Conservation (phyloP, 2,329 filamentous ascomycete species). For the Salinomyces thailandicus region DNA sequence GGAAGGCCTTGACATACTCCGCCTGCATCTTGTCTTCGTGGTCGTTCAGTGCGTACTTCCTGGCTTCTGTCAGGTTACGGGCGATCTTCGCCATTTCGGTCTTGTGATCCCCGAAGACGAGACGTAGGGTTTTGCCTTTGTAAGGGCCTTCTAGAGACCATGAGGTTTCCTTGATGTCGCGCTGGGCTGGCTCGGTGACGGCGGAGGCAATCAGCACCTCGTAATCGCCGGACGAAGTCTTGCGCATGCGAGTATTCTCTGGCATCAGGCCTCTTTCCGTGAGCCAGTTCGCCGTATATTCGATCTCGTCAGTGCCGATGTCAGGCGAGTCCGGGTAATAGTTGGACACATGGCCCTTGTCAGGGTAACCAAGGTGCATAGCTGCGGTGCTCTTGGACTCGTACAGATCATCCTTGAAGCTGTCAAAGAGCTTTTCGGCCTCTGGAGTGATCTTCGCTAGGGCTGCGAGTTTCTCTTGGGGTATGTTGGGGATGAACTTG, state of each 20-base stretch:
- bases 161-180: conserved; percentile 35
- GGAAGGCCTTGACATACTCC: conserved; percentile 41
- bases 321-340: conserved; percentile 41
- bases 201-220: conserved; percentile 41
- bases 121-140: conserved; percentile 35
- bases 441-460: conserved; percentile 32
- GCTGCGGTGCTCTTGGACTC: conserved; percentile 31
- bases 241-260: conserved; percentile 41
- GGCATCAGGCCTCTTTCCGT: conserved; percentile 37
- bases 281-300: conserved; percentile 36
- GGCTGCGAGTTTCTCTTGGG: conserved; percentile 33
- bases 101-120: conserved; percentile 38
- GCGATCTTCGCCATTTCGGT: conserved; percentile 39
- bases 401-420: conserved; percentile 37
- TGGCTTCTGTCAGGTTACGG: conserved; percentile 36
- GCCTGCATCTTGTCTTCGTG: conserved; percentile 35
- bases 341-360: conserved; percentile 38
- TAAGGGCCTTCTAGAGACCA: conserved; percentile 34
- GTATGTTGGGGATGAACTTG: conserved; percentile 42
- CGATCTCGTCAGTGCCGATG: conserved; percentile 40
- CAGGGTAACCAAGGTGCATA: conserved; percentile 42
- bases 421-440: conserved; percentile 31
- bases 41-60: conserved; percentile 38
- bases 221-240: conserved; percentile 33
- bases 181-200: conserved; percentile 28